phyloP scores from a whole-genome alignment of 164 flowering plant genomes.

The Berberis thunbergii region DNA sequence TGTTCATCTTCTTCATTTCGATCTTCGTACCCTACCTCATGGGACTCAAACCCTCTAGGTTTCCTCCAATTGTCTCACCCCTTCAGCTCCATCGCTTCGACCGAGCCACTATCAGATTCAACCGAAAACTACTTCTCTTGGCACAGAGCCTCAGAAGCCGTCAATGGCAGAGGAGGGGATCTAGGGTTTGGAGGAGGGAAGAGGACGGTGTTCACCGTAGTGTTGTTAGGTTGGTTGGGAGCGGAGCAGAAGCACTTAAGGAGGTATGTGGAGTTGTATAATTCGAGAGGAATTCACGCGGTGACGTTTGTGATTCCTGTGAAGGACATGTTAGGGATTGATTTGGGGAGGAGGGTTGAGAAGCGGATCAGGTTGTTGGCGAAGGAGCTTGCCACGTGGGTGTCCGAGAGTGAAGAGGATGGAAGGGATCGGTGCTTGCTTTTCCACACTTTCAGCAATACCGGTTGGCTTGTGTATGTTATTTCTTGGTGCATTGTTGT shows the following conservation, averaged over 20 bases:
- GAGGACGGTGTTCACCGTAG: slow-evolving; percentile 38
- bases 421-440: slow-evolving; percentile 58
- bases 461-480: slow-evolving; percentile 91
- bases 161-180: background rate
- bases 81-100: slow-evolving; percentile 3
- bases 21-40: too few species aligned
- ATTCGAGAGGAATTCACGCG: slow-evolving; percentile 51
- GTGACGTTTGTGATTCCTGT: slow-evolving; percentile 61
- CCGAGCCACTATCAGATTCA: slow-evolving; percentile 11
- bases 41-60: slow-evolving; percentile 11
- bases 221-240: slow-evolving; percentile 91
- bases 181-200: background rate
- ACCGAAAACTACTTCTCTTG: slow-evolving; percentile 9
- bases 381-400: slow-evolving; percentile 52
- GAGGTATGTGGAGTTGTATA: slow-evolving; percentile 75
- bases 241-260: slow-evolving; percentile 65
- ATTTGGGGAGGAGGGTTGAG: slow-evolving; percentile 54
- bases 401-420: slow-evolving; percentile 34
- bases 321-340: slow-evolving; percentile 45
- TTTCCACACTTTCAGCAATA: slow-evolving; percentile 91
- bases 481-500: background rate
- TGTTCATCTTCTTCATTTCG: too few species aligned
- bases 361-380: slow-evolving; percentile 32
- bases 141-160: slow-evolving; percentile 4
- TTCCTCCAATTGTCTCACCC: slow-evolving; percentile 7